These are phyloP conservation scores for Tulasnella sp. DNA, from an alignment of 768 basidiomycete species.

Conservation along the genomic window DNA sequence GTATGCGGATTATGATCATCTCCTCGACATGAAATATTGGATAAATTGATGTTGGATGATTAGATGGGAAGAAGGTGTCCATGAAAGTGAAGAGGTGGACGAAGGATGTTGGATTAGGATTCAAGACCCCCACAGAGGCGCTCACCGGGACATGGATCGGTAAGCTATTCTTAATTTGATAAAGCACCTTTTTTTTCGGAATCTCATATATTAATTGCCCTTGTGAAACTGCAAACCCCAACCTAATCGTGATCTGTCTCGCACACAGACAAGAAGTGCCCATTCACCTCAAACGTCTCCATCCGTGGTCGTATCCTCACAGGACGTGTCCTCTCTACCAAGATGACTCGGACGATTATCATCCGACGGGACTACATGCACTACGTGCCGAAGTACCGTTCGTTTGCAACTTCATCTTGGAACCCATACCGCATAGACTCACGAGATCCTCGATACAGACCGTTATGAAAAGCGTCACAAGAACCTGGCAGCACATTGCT, in stretches of 20 bases:
- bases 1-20: no score
- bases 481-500: slow-evolving; percentile 94
- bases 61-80: slow-evolving; percentile 81
- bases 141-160: slow-evolving; percentile 95
- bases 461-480: slow-evolving; percentile 99
- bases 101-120: slow-evolving; percentile 95
- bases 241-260: no score
- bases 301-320: slow-evolving; percentile 99
- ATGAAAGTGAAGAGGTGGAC: slow-evolving; percentile 98
- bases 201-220: no score
- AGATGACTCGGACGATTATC: slow-evolving; percentile 98
- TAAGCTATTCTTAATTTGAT: slow-evolving; percentile 36
- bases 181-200: no score
- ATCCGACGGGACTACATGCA: slow-evolving; percentile 92
- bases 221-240: neutral
- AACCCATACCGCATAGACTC: neutral
- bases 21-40: no score
- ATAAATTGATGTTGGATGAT: slow-evolving; percentile 3
- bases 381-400: slow-evolving; percentile 98
- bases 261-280: slow-evolving; percentile 92
- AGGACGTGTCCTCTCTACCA: slow-evolving; percentile 94
- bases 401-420: slow-evolving; percentile 27
- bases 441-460: slow-evolving; percentile 38
- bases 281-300: slow-evolving; percentile 92
- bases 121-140: slow-evolving; percentile 93